A percentile compares a stretch with the other conserved stretches of the same genome.
These are phyloP conservation scores for Suhomyces pyralidae DNA, from an alignment of 805 yeast species.

Conservation along the genomic window DNA sequence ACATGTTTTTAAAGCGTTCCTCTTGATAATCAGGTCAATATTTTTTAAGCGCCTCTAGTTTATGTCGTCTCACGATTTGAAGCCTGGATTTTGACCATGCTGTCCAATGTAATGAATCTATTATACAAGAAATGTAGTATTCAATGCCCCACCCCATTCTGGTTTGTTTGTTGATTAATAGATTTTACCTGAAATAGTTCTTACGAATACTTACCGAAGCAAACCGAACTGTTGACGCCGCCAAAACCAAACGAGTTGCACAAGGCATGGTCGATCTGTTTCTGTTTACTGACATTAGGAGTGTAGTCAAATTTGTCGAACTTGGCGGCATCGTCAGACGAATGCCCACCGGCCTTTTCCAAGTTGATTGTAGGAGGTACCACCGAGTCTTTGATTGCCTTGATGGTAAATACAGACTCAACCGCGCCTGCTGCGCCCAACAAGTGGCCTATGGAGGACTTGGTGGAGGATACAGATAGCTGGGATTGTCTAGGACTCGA, in stretches of 20 bases:
- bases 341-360: constrained; percentile 46
- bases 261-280: constrained; percentile 55
- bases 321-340: constrained; percentile 37
- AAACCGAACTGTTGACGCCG: constrained; percentile 83
- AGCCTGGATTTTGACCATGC: too few species aligned
- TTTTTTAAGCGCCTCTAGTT: too few species aligned
- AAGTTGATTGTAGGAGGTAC: constrained; percentile 85
- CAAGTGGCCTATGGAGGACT: constrained; percentile 91
- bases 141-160: too few species aligned
- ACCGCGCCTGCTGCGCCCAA: constrained; percentile 96
- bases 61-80: too few species aligned
- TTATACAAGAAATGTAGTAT: too few species aligned
- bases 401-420: constrained; percentile 77
- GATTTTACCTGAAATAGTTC: too few species aligned
- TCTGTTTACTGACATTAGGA: constrained; percentile 40
- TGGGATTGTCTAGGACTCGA: constrained; percentile 19
- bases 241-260: constrained; percentile 97
- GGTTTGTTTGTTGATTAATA: too few species aligned
- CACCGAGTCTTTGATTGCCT: constrained; percentile 54
- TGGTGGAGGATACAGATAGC: constrained; percentile 71
- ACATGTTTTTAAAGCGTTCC: not conserved
- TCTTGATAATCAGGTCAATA: too few species aligned
- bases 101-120: too few species aligned
- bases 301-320: constrained; percentile 59
- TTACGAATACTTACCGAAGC: constrained; percentile 34